A percentile compares a stretch with the other conserved stretches of the same genome.
Evolutionary conservation across 192 early-diverging fungal species (phyloP).

Genomic region (Diversispora epigaea): DNA sequence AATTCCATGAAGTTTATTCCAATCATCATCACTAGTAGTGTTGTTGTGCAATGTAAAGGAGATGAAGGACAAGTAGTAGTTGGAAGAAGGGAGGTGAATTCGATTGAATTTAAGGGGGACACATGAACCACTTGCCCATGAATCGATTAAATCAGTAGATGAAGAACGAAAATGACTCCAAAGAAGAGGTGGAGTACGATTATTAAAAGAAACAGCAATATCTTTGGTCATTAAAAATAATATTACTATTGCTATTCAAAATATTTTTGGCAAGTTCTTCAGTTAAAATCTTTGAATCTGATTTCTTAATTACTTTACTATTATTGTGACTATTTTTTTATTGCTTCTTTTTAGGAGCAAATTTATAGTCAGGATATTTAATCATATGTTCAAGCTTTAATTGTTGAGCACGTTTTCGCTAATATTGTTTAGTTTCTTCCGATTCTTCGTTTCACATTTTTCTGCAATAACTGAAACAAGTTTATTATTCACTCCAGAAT

Average conservation of each 20-base stretch:
- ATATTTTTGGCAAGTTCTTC: neutral
- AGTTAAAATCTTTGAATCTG: neutral
- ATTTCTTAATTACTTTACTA: neutral
- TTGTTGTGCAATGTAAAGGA: neutral
- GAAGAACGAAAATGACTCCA: conserved; percentile 26
- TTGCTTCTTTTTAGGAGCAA: conserved; percentile 38
- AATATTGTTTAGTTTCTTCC: conserved; percentile 24
- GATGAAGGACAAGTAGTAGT: neutral
- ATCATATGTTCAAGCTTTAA: conserved; percentile 31
- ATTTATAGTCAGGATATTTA: conserved; percentile 42
- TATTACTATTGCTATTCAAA: neutral
- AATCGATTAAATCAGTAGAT: conserved; percentile 2
- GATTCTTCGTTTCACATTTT: conserved; percentile 34
- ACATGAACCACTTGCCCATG: conserved; percentile 5
- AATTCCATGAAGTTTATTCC: neutral
- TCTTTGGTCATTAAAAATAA: neutral
- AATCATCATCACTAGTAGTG: neutral
- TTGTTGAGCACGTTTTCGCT: conserved; percentile 26
- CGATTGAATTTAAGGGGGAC: neutral
- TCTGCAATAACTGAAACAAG: conserved; percentile 34
- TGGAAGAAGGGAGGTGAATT: conserved; percentile 3
- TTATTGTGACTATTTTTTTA: neutral
- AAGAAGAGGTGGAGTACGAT: neutral
- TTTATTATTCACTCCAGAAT: conserved; percentile 34
- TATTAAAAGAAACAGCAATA: neutral